Evolutionary conservation across 306 rosid species (phyloP).

Genomic region (Cicer chorassanicum): DNA sequence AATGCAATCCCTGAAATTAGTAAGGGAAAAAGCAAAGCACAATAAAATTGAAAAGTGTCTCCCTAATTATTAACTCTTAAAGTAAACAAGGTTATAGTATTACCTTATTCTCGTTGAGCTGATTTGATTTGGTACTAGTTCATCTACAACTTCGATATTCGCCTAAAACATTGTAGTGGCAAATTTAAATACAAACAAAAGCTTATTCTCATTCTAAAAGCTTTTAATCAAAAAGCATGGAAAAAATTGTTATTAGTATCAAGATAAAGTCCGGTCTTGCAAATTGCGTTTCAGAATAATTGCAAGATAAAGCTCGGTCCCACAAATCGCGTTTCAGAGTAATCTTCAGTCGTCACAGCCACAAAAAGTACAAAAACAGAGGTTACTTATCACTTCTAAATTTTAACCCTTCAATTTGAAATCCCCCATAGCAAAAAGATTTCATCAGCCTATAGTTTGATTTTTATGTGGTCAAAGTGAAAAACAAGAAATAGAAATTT

Average conservation of each 20-base stretch:
- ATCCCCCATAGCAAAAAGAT: slow-evolving; percentile 6
- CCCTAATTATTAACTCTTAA: background rate
- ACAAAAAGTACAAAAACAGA: background rate
- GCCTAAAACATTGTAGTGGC: slow-evolving; percentile 50
- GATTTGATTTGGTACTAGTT: slow-evolving; percentile 77
- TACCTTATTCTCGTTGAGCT: slow-evolving; percentile 79
- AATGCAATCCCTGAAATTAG: slow-evolving; percentile 77
- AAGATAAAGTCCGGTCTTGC: background rate
- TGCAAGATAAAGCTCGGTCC: background rate
- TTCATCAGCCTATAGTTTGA: slow-evolving; percentile 18
- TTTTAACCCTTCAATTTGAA: slow-evolving; percentile 25
- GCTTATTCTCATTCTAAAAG: slow-evolving; percentile 5
- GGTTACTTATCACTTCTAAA: background rate
- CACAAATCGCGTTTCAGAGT: background rate
- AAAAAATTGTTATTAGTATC: slow-evolving; percentile 1
- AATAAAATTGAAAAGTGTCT: background rate
- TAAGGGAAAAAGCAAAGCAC: background rate
- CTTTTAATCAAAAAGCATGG: slow-evolving; percentile 6
- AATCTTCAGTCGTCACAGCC: background rate
- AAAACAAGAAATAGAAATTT: slow-evolving; percentile 26
- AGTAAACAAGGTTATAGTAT: slow-evolving; percentile 26
- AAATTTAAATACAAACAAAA: slow-evolving; percentile 14
- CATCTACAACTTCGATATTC: slow-evolving; percentile 73
- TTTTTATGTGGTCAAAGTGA: slow-evolving; percentile 28
- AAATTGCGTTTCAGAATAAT: background rate